Evolutionary conservation across 2,329 filamentous ascomycete species (phyloP).

Genomic region (Akanthomyces uredinophilus): DNA sequence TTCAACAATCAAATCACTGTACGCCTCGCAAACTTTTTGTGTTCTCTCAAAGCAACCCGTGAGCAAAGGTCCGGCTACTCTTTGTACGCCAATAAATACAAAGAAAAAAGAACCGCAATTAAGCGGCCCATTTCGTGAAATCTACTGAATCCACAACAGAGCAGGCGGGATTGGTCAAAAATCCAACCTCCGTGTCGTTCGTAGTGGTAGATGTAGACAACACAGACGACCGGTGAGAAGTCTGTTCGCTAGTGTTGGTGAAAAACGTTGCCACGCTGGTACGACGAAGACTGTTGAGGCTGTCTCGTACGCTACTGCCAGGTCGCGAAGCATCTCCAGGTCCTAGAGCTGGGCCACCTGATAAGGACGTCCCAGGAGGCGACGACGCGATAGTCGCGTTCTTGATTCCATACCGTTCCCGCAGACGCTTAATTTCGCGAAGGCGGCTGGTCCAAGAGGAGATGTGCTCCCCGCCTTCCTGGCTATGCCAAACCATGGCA

Average conservation of each 20-base stretch:
- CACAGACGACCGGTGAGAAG: conserved; percentile 54
- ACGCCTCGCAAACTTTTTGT: conserved; percentile 12
- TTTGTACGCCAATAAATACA: conserved; percentile 2
- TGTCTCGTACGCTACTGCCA: conserved; percentile 51
- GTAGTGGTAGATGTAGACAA: conserved; percentile 48
- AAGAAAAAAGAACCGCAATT: neutral
- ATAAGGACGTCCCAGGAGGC: conserved; percentile 24
- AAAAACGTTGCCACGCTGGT: conserved; percentile 64
- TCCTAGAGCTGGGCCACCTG: conserved; percentile 16
- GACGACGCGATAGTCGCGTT: conserved; percentile 18
- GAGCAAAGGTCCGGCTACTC: neutral
- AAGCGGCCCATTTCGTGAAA: conserved; percentile 45
- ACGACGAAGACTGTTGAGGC: conserved; percentile 54
- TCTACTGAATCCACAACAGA: conserved; percentile 42
- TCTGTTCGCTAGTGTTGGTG: conserved; percentile 50
- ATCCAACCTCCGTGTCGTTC: conserved; percentile 47
- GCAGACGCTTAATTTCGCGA: conserved; percentile 75
- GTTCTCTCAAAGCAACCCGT: neutral
- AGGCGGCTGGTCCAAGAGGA: conserved; percentile 87
- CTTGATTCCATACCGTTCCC: conserved; percentile 59
- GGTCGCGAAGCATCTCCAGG: conserved; percentile 34
- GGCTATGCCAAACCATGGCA: conserved; percentile 79
- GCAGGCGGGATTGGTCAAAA: conserved; percentile 22
- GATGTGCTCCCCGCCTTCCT: conserved; percentile 73
- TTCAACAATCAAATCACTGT: conserved; percentile 9